Percentiles rank a stretch among this genome's conserved stretches.
Evolutionary conservation across 2,329 filamentous ascomycete genomes (phyloP).

Genomic region (Lecanoromycetidae sp.): DNA sequence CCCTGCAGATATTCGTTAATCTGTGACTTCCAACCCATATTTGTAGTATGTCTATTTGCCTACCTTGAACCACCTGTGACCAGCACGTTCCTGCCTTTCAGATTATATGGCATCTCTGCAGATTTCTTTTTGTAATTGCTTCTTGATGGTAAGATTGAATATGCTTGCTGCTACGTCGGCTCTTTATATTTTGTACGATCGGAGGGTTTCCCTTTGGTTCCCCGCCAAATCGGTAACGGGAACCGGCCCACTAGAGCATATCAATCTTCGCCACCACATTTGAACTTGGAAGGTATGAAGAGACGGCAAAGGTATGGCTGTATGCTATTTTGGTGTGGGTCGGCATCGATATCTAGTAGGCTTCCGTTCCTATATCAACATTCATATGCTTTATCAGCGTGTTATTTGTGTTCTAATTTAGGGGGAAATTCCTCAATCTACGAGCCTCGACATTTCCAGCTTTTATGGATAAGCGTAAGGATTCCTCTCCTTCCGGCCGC

Average conservation of each 20-base stretch:
- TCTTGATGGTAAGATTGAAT: not conserved
- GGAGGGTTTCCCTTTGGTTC: not conserved
- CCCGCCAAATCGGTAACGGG: not conserved
- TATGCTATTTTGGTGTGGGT: no score
- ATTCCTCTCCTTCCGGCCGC: no score
- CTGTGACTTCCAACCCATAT: constrained; percentile 1
- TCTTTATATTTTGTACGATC: not conserved
- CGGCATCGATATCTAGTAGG: no score
- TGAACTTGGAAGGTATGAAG: no score
- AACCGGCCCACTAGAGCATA: not conserved
- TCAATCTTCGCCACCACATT: not conserved
- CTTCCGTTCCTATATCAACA: no score
- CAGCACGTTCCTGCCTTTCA: constrained; percentile 50
- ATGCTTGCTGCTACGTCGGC: not conserved
- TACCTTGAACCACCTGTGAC: constrained; percentile 54
- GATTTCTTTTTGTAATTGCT: not conserved
- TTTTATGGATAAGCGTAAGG: no score
- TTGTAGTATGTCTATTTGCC: constrained; percentile 18
- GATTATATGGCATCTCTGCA: constrained; percentile 46
- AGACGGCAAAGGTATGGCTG: no score
- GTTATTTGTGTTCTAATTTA: no score
- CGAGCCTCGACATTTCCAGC: no score
- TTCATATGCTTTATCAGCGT: no score
- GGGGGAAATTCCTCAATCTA: no score
- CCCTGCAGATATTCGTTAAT: constrained; percentile 36